Evolutionary conservation across 2,329 filamentous ascomycete species (phyloP).

Genomic region (Sclerotinia subarctica): DNA sequence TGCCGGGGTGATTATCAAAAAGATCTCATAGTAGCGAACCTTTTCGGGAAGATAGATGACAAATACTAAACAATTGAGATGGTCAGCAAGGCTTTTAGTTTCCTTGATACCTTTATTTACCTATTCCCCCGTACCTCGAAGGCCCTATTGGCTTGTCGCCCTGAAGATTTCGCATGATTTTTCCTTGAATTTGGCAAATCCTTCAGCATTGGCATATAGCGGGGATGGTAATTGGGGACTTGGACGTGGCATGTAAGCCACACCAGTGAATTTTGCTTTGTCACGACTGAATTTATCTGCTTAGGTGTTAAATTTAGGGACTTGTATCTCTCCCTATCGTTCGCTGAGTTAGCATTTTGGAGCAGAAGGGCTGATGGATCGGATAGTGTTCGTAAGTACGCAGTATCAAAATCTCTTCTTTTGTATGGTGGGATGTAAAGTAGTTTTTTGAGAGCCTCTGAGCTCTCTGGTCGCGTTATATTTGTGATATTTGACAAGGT

Average conservation of each 20-base stretch:
- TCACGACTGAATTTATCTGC: neutral
- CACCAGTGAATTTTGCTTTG: neutral
- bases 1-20: neutral
- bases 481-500: neutral
- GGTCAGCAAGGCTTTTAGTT: neutral
- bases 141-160: too few relatives aligned
- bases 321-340: neutral
- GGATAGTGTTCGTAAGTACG: neutral
- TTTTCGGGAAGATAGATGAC: neutral
- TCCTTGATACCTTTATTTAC: neutral
- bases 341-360: rapidly evolving
- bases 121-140: neutral
- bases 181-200: too few relatives aligned
- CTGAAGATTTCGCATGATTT: neutral
- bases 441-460: rapidly evolving
- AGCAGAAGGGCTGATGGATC: neutral
- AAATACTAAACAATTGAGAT: neutral
- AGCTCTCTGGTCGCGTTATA: too few relatives aligned
- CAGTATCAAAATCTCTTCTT: rapidly evolving
- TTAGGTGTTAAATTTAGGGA: neutral
- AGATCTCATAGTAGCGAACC: neutral
- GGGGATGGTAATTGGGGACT: neutral
- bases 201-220: too few relatives aligned
- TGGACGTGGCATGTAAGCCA: neutral
- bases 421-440: neutral